phyloP scores from a whole-genome alignment of 2,329 filamentous ascomycete genomes.

The Neopestalotiopsis clavispora region DNA sequence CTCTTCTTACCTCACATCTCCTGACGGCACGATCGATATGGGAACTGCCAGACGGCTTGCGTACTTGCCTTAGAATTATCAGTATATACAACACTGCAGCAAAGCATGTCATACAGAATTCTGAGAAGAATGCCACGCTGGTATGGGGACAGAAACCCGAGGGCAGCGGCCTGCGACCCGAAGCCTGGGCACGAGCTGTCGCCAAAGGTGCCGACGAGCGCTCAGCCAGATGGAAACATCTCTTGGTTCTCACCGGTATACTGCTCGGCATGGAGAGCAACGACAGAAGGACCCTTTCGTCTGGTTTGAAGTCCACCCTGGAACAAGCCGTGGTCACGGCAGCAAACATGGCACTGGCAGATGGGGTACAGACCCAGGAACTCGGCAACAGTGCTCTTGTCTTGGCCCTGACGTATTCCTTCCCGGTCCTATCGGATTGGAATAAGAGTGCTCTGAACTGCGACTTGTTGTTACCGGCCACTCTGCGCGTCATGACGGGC shows the following conservation, averaged over 20 bases:
- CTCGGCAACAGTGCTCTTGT: constrained; percentile 60
- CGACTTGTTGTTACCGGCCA: constrained; percentile 71
- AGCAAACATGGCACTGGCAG: constrained; percentile 74
- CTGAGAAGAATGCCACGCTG: constrained; percentile 43
- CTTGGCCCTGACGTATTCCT: constrained; percentile 77
- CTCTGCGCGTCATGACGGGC: constrained; percentile 71
- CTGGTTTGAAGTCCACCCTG: constrained; percentile 67
- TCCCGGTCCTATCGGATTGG: constrained; percentile 69
- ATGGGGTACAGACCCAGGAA: constrained; percentile 44
- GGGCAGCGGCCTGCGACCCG: constrained; percentile 51
- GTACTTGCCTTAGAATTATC: constrained; percentile 68
- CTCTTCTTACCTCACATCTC: constrained; percentile 73
- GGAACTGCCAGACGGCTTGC: constrained; percentile 64
- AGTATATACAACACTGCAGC: constrained; percentile 75
- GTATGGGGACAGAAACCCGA: constrained; percentile 32
- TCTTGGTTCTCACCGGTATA: constrained; percentile 79
- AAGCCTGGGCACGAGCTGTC: constrained; percentile 62
- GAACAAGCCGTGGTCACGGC: constrained; percentile 77
- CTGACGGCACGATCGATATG: constrained; percentile 75
- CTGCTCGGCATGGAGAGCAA: constrained; percentile 76
- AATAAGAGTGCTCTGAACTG: constrained; percentile 67
- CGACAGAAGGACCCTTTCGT: constrained; percentile 67
- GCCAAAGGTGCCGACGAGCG: constrained; percentile 62
- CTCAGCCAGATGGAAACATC: constrained; percentile 78
- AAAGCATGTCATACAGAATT: constrained; percentile 55